These are phyloP conservation scores for Marasmius fiardii DNA, from an alignment of 1,284 basidiomycete genomes.

Conservation along the genomic window DNA sequence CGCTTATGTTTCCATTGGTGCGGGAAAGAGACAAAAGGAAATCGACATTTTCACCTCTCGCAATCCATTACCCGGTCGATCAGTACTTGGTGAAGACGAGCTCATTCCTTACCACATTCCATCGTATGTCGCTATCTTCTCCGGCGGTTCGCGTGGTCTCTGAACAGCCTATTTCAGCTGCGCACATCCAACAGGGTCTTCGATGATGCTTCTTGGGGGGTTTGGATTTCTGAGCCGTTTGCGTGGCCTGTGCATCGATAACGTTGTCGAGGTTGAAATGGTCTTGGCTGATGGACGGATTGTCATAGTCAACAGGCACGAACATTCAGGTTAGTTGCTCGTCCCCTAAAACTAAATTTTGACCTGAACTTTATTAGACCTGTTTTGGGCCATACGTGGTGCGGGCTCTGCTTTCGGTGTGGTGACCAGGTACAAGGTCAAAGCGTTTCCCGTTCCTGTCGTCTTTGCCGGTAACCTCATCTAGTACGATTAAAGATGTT, in stretches of 20 bases:
- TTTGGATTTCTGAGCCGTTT: constrained; percentile 87
- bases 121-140: constrained; percentile 47
- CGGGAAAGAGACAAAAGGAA: constrained; percentile 79
- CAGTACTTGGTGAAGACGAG: constrained; percentile 42
- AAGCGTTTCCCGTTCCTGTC: constrained; percentile 82
- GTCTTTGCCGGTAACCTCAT: constrained; percentile 90
- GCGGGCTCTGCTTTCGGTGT: constrained; percentile 84
- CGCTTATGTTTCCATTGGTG: constrained; percentile 79
- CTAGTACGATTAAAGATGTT: constrained; percentile 51
- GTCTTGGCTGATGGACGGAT: constrained; percentile 79
- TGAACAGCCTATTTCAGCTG: constrained; percentile 38
- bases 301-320: constrained; percentile 64
- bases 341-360: not conserved
- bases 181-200: constrained; percentile 76
- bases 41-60: constrained; percentile 74
- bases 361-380: constrained; percentile 37
- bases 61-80: constrained; percentile 62
- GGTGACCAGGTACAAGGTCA: constrained; percentile 83
- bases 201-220: constrained; percentile 83
- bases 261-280: constrained; percentile 82
- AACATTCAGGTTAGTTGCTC: constrained; percentile 51
- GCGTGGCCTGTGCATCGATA: constrained; percentile 83
- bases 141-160: constrained; percentile 12
- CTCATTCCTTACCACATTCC: constrained; percentile 83
- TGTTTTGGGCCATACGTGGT: constrained; percentile 91